A percentile compares a stretch with the other conserved stretches of the same genome.
These are phyloP conservation scores for Herpetospermum pedunculosum DNA, from an alignment of 306 rosid genomes.

Conservation along the genomic window DNA sequence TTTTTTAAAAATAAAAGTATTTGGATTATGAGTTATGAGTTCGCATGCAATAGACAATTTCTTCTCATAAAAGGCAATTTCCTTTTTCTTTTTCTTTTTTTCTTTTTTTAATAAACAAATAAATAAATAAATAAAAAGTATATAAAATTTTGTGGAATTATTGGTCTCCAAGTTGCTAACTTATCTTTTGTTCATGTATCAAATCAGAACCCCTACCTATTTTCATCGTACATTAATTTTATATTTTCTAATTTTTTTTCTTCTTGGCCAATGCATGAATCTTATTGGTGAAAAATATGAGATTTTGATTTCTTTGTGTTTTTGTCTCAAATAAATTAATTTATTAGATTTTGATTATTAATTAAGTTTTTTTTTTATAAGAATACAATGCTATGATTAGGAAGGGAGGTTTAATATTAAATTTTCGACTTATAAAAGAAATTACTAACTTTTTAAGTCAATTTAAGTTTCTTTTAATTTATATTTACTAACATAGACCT, in stretches of 20 bases:
- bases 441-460: too few species aligned
- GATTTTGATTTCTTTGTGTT: not conserved
- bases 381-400: too few species aligned
- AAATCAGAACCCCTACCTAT: not conserved
- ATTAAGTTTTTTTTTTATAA: too few species aligned
- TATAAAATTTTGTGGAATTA: not conserved
- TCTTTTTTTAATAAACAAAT: too few species aligned
- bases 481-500: too few species aligned
- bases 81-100: not conserved
- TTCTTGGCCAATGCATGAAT: too few species aligned
- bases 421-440: too few species aligned
- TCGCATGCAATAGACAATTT: not conserved
- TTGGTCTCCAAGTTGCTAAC: not conserved
- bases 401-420: too few species aligned
- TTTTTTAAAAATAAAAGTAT: not conserved
- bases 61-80: not conserved
- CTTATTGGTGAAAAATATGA: not conserved
- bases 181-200: not conserved
- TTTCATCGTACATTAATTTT: not conserved
- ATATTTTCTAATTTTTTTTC: not conserved
- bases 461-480: too few species aligned
- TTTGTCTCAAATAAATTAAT: too few species aligned
- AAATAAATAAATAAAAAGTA: too few species aligned
- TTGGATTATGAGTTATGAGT: conserved; percentile 2
- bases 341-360: too few species aligned